phyloP scores from a whole-genome alignment of 129 eudicot genomes.

The Saposhnikovia divaricata region DNA sequence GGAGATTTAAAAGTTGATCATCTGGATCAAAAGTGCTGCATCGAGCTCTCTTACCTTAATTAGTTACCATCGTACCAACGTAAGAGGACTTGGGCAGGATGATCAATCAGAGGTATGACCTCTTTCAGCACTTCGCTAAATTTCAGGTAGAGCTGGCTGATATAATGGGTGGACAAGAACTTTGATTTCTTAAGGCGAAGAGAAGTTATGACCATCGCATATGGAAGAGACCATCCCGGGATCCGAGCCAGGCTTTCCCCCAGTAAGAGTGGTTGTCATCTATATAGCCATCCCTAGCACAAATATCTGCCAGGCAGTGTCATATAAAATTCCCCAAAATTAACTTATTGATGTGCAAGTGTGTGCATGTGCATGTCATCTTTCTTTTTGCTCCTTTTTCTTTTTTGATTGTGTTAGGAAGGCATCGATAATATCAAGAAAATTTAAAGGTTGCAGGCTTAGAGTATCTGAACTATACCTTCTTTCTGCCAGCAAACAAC shows the following conservation, averaged over 20 bases:
- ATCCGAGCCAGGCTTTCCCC: conserved; percentile 71
- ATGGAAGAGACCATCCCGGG: conserved; percentile 58
- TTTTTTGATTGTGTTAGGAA: not conserved
- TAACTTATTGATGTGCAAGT: not conserved
- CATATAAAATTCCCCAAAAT: not conserved
- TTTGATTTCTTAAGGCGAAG: not conserved
- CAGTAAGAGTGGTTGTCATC: conserved; percentile 14
- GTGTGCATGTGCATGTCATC: not conserved
- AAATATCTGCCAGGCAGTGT: conserved; percentile 7
- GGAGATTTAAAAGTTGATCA: not conserved
- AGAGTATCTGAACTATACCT: conserved; percentile 25
- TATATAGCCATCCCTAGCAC: conserved; percentile 8
- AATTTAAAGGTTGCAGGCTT: not conserved
- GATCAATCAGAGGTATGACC: not conserved
- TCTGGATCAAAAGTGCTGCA: not conserved
- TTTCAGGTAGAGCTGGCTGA: not conserved
- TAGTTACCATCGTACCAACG: not conserved
- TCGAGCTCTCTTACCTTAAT: not conserved
- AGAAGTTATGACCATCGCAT: conserved; percentile 12
- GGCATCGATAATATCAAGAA: not conserved
- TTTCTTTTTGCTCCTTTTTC: not conserved
- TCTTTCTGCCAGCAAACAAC: conserved; percentile 61
- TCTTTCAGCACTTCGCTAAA: not conserved
- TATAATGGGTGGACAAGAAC: not conserved
- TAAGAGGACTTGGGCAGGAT: not conserved